phyloP scores from a whole-genome alignment of 2,329 filamentous ascomycete species.

The Dactylonectria estremocensis region DNA sequence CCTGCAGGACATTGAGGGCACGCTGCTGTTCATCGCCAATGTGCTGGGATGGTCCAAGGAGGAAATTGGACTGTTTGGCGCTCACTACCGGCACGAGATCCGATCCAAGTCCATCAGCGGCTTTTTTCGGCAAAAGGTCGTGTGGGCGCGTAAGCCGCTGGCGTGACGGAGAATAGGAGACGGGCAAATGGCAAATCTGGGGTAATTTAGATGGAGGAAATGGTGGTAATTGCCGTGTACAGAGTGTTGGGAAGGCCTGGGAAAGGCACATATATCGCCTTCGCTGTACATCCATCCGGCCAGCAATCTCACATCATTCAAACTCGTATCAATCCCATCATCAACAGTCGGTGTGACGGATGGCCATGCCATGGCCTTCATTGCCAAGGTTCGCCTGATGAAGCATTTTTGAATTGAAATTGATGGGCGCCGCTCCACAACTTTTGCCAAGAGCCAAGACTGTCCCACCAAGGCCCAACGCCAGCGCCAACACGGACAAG shows the following conservation, averaged over 20 bases:
- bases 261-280: too few species aligned
- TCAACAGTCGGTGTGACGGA: not conserved
- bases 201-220: too few species aligned
- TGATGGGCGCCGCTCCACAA: not conserved
- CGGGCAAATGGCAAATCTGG: too few species aligned
- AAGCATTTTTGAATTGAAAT: not conserved
- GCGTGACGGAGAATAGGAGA: not conserved
- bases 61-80: constrained; percentile 6
- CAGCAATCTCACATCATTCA: not conserved
- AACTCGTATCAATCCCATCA: not conserved
- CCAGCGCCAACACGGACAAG: not conserved
- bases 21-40: constrained; percentile 1
- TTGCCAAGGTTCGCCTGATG: not conserved
- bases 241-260: too few species aligned
- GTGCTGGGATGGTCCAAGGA: constrained; percentile 18
- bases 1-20: constrained; percentile 7
- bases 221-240: too few species aligned
- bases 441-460: not conserved
- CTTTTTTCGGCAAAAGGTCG: constrained; percentile 11
- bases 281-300: too few species aligned
- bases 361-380: not conserved
- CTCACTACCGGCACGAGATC: not conserved
- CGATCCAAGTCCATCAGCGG: not conserved
- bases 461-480: not conserved
- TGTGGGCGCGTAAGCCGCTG: constrained; percentile 11